phyloP scores from a whole-genome alignment of 768 basidiomycete species.

The Tricholoma terreum region DNA sequence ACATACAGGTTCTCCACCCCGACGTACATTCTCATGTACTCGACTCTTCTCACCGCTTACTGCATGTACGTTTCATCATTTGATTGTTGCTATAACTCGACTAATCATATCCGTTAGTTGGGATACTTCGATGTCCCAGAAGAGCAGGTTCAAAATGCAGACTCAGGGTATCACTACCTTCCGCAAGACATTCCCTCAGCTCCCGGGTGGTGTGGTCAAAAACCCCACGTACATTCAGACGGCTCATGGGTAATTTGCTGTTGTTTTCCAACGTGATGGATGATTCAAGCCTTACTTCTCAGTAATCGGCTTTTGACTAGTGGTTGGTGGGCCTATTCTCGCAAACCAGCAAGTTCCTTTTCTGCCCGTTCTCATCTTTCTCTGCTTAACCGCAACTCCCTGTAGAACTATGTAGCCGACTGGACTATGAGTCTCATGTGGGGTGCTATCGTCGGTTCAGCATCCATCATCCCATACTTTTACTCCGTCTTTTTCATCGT shows the following conservation, averaged over 20 bases:
- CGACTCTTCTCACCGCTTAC: conserved; percentile 79
- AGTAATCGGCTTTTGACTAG: conserved; percentile 88
- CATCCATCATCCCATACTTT: conserved; percentile 89
- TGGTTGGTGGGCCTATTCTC: conserved; percentile 92
- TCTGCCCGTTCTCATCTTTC: not conserved
- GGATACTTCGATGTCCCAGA: conserved; percentile 95
- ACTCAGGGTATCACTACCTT: conserved; percentile 82
- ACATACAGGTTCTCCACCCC: conserved; percentile 83
- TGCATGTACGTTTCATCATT: conserved; percentile 61
- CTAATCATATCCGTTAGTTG: conserved; percentile 48
- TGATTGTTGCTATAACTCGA: conserved; percentile 1
- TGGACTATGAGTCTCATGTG: conserved; percentile 84
- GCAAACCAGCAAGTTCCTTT: conserved; percentile 75
- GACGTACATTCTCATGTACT: conserved; percentile 69
- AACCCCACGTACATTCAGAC: conserved; percentile 94
- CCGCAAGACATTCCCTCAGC: conserved; percentile 92
- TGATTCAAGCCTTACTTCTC: conserved; percentile 1
- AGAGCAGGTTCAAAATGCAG: conserved; percentile 97
- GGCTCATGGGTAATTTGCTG: conserved; percentile 67
- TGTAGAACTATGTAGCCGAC: conserved; percentile 90
- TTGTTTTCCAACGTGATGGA: not conserved
- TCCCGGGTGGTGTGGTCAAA: conserved; percentile 76
- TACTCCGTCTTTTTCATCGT: conserved; percentile 96
- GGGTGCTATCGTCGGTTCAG: conserved; percentile 74
- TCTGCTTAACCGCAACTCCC: not conserved